phyloP scores from a whole-genome alignment of 495 filamentous ascomycete genomes.

The Cudoniella acicularis region DNA sequence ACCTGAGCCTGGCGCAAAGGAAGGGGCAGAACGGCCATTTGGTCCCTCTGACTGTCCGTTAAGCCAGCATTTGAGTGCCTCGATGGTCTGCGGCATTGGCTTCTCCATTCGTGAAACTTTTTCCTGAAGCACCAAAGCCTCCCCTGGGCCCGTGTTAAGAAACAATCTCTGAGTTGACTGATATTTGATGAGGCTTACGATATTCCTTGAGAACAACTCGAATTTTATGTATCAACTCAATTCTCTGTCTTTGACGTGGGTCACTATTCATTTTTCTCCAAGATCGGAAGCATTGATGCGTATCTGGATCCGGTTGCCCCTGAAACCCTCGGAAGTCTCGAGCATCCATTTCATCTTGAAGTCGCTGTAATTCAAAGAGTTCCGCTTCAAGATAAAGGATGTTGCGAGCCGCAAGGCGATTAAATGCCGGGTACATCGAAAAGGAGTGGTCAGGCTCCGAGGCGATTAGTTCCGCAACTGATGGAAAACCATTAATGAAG shows the following conservation, averaged over 20 bases:
- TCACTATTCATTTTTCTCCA: background rate
- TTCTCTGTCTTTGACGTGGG: background rate
- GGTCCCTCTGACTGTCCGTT: constrained; percentile 2
- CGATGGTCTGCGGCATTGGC: background rate
- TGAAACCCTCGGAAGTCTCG: background rate
- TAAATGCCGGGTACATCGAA: background rate
- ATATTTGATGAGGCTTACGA: background rate
- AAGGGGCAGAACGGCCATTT: background rate
- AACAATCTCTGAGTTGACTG: no score
- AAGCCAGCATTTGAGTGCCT: constrained; percentile 1
- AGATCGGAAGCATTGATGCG: background rate
- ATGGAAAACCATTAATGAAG: background rate
- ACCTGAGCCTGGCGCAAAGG: background rate
- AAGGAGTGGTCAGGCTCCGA: background rate
- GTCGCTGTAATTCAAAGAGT: background rate
- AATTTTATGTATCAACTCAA: constrained; percentile 7
- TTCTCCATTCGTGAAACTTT: background rate
- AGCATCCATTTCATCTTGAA: constrained; percentile 1
- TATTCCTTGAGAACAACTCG: constrained; percentile 4
- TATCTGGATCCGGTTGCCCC: background rate
- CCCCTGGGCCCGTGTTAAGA: background rate
- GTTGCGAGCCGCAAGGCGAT: background rate
- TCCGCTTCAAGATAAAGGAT: constrained; percentile 10
- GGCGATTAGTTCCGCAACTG: constrained; percentile 6
- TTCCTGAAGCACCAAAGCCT: background rate